Evolutionary conservation across 768 basidiomycete genomes (phyloP), one percentile per base, ranked within the genome.

Genomic region (Daedalea quercina): DNA sequence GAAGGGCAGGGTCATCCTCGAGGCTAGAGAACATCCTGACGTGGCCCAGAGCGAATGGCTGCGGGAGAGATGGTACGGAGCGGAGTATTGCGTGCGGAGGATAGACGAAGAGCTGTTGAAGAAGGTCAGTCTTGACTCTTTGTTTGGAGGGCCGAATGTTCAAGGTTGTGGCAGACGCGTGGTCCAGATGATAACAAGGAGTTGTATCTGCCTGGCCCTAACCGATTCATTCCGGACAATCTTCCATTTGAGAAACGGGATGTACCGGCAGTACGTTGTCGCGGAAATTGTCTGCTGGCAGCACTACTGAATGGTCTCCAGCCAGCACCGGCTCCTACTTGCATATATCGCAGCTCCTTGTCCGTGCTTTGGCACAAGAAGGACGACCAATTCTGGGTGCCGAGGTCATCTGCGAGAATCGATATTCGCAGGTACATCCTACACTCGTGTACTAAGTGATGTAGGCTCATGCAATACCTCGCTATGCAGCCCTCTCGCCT

Each of bases 321-420:
- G 74, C 74, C 76, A 1, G 60, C 60, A 15, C 63, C 63, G 44
- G 54, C 67, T 13, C 78, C 79, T 0, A 47, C 56, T 8, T 61
- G 72, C 35, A 58, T 81, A 17, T 55, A 57, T 11, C 69, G 77
- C 37, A 70, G 68, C 0, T 55, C 64, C 1, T 44, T 67, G 3
- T 69, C 71, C 1, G 63, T 69, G 19, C 60, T 81, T 2, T 82
- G 79, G 78, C 70, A 74, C 66, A 82, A 81, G 66, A 75, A 76
- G 60, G 80, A 82, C 62, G 79, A 81, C 57, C 68, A 73, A 46
- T 82, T 79, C 70, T 79, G 76, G 76, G 71, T 80, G 1, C 80
- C 80, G 2, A 73, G 74, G 53, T 78, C 76, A 0, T 62, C 52
- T 3, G 57, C 75, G 0, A 65, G 68, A 47, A 57, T 79, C 50